Percentiles rank a stretch among this genome's conserved stretches.
Conservation (phyloP, 2,329 filamentous ascomycete species). For the Didymella arachidicola region DNA sequence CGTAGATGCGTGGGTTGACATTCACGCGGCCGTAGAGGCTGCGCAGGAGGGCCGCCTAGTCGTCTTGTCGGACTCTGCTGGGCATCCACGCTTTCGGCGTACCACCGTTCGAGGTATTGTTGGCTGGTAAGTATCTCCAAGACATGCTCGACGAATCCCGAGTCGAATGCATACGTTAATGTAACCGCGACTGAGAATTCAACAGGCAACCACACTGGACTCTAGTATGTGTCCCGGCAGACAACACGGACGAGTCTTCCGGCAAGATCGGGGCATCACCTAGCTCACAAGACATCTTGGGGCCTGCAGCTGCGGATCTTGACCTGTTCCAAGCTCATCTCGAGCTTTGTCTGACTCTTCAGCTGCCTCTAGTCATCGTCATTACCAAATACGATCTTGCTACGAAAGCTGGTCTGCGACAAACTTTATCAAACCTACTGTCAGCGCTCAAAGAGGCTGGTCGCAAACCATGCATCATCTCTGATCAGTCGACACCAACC, state of each 20-base stretch:
- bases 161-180: background rate
- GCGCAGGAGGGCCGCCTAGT: slow-evolving; percentile 78
- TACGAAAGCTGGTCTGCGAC: slow-evolving; percentile 73
- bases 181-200: background rate
- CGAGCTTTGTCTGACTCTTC: slow-evolving; percentile 81
- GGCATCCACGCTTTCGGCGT: slow-evolving; percentile 85
- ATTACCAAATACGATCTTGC: slow-evolving; percentile 93
- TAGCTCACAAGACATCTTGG: slow-evolving; percentile 61
- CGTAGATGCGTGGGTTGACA: slow-evolving; percentile 92
- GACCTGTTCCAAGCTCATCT: slow-evolving; percentile 82
- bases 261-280: slow-evolving; percentile 56
- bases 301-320: slow-evolving; percentile 63
- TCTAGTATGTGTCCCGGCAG: slow-evolving; percentile 83
- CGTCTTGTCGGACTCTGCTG: slow-evolving; percentile 90
- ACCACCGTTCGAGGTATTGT: slow-evolving; percentile 90
- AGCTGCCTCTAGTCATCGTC: slow-evolving; percentile 78
- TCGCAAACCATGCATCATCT: slow-evolving; percentile 75
- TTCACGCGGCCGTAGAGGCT: slow-evolving; percentile 78
- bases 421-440: slow-evolving; percentile 75
- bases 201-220: slow-evolving; percentile 83
- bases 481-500: slow-evolving; percentile 35
- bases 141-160: background rate
- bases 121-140: slow-evolving; percentile 67
- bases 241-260: slow-evolving; percentile 66
- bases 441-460: slow-evolving; percentile 79